Percentiles rank a stretch among this genome's conserved stretches.
These are phyloP conservation scores for Furcasterigmium furcatum DNA, from an alignment of 2,329 filamentous ascomycete species.

Conservation along the genomic window DNA sequence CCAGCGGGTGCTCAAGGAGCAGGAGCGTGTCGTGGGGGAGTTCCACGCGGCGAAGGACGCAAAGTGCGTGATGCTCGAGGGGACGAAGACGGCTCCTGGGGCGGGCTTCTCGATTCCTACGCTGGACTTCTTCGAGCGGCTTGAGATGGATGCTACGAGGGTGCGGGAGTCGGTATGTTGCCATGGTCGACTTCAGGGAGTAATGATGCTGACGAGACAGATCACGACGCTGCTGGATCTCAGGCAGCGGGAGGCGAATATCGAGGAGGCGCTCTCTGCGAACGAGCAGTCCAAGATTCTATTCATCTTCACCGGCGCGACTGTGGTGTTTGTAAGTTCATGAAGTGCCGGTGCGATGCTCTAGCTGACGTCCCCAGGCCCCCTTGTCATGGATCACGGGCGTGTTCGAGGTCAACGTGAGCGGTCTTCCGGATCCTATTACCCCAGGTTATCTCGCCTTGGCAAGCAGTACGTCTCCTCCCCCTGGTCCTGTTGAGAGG, in stretches of 20 bases:
- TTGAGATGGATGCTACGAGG: conserved; percentile 11
- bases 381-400: conserved; percentile 11
- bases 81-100: neutral
- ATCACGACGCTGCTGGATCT: conserved; percentile 12
- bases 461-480: conserved; percentile 5
- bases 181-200: neutral
- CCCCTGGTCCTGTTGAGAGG: accelerated
- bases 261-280: conserved; percentile 13
- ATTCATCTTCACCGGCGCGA: conserved; percentile 12
- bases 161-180: conserved; percentile 9
- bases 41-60: conserved; percentile 7
- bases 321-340: conserved; percentile 10
- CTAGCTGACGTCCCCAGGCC: neutral
- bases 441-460: conserved; percentile 4
- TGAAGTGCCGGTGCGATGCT: neutral
- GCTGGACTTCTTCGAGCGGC: conserved; percentile 11
- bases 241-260: conserved; percentile 13
- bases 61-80: neutral
- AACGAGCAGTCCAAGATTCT: conserved; percentile 16
- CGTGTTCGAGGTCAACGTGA: conserved; percentile 10
- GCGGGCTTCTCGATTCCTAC: conserved; percentile 10
- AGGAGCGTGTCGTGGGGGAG: conserved; percentile 12
- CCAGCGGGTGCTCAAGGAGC: conserved; percentile 11
- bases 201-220: conserved; percentile 3
- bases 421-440: conserved; percentile 3